These are phyloP conservation scores for Pseudogymnoascus sp. DNA, from an alignment of 2,329 filamentous ascomycete genomes.

Conservation along the genomic window DNA sequence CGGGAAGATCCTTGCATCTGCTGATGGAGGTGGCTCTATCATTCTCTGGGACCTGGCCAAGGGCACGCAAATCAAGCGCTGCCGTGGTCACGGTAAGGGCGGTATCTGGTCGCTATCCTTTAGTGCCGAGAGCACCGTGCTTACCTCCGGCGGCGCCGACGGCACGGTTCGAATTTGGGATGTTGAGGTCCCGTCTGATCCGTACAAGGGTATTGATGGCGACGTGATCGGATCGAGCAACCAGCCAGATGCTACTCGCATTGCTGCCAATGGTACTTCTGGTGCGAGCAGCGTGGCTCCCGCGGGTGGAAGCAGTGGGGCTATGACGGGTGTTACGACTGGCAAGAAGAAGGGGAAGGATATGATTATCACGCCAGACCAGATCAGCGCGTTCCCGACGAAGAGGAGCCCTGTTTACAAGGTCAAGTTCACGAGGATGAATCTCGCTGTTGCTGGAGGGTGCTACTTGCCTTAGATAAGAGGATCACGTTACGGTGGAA, in stretches of 20 bases:
- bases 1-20: conserved; percentile 84
- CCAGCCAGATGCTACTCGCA: conserved; percentile 44
- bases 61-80: conserved; percentile 79
- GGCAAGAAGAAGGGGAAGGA: conserved; percentile 80
- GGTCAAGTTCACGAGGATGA: conserved; percentile 91
- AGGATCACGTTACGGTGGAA: background rate
- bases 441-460: conserved; percentile 79
- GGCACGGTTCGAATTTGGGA: conserved; percentile 94
- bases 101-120: conserved; percentile 92
- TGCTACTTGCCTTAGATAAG: conserved; percentile 38
- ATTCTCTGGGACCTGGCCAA: conserved; percentile 91
- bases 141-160: conserved; percentile 86
- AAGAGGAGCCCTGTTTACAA: conserved; percentile 95
- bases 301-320: conserved; percentile 25
- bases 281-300: conserved; percentile 25
- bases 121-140: conserved; percentile 82
- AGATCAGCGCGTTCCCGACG: conserved; percentile 89
- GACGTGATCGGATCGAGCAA: conserved; percentile 33
- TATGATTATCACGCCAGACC: conserved; percentile 81
- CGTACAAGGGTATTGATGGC: conserved; percentile 46
- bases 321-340: conserved; percentile 22
- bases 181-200: conserved; percentile 63
- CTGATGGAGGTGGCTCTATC: conserved; percentile 81
- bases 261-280: conserved; percentile 40
- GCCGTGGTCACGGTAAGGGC: conserved; percentile 86